These are phyloP conservation scores for Gaultheria prostrata DNA, from an alignment of 148 eudicot species.

Conservation along the genomic window DNA sequence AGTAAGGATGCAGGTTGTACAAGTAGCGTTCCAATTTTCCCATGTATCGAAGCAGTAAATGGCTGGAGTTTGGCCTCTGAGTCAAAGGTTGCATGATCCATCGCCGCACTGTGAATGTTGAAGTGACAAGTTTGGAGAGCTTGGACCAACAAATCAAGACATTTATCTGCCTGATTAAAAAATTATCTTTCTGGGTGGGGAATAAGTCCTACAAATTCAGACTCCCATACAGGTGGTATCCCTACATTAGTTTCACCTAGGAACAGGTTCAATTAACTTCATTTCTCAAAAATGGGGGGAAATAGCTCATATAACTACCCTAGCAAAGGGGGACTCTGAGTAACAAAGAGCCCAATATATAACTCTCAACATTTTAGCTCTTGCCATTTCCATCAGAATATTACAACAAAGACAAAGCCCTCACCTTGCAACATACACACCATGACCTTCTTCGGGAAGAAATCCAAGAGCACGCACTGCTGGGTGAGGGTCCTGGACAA, in stretches of 20 bases:
- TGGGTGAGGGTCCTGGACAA: slow-evolving; percentile 89
- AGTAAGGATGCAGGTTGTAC: not conserved
- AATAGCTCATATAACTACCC: not conserved
- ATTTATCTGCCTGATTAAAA: not conserved
- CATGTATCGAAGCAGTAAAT: not conserved
- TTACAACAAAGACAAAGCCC: not conserved
- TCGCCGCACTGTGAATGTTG: not conserved
- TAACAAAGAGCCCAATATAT: not conserved
- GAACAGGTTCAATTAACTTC: slow-evolving; percentile 4
- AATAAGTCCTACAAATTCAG: not conserved
- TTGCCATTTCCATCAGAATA: not conserved
- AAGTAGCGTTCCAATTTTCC: not conserved
- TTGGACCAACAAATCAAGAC: not conserved
- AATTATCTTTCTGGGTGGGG: not conserved
- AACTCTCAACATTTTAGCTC: not conserved
- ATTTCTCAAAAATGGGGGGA: not conserved
- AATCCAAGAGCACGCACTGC: slow-evolving; percentile 95
- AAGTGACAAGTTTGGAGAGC: not conserved
- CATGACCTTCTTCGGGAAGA: slow-evolving; percentile 96
- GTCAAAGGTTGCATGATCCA: not conserved
- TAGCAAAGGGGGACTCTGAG: not conserved
- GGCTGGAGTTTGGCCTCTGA: not conserved
- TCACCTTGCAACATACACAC: slow-evolving; percentile 88
- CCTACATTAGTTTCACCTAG: not conserved
- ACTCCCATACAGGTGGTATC: not conserved